phyloP scores from a whole-genome alignment of 805 yeast genomes.

The Saccharomycopsis oosterbeekiorum region DNA sequence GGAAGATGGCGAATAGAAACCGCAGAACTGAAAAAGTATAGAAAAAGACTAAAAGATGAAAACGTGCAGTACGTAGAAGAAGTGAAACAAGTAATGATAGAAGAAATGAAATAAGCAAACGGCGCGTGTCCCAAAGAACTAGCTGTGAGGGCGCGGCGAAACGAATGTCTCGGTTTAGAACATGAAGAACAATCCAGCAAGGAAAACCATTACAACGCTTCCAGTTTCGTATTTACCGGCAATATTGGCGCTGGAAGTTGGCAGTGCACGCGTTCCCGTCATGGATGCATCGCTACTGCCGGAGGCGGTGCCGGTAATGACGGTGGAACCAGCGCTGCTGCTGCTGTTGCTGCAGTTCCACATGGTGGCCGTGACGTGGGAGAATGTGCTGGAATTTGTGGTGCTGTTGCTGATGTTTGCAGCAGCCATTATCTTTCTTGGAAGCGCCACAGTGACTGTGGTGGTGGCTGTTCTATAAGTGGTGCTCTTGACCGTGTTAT shows the following conservation, averaged over 20 bases:
- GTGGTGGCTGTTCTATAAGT: not conserved
- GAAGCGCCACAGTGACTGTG: not conserved
- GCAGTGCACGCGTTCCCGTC: not conserved
- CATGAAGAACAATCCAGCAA: not conserved
- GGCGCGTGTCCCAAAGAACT: no score
- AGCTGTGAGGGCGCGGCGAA: no score
- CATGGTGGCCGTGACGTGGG: not conserved
- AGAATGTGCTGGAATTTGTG: not conserved
- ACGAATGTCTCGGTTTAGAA: not conserved
- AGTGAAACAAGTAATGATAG: no score
- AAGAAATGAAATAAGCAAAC: not conserved
- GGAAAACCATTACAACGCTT: not conserved
- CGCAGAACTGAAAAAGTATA: no score
- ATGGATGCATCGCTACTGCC: no score
- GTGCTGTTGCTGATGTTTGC: not conserved
- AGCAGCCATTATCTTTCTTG: not conserved
- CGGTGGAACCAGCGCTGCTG: not conserved
- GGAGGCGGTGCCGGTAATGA: not conserved
- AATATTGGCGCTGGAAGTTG: not conserved
- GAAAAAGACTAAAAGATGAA: no score
- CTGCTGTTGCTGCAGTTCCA: not conserved
- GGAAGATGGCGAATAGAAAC: no score
- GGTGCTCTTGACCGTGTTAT: not conserved
- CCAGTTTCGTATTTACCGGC: not conserved
- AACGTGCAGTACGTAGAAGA: no score